These are phyloP conservation scores for Fusarium beomiforme DNA, from an alignment of 2,329 filamentous ascomycete species.

Conservation along the genomic window DNA sequence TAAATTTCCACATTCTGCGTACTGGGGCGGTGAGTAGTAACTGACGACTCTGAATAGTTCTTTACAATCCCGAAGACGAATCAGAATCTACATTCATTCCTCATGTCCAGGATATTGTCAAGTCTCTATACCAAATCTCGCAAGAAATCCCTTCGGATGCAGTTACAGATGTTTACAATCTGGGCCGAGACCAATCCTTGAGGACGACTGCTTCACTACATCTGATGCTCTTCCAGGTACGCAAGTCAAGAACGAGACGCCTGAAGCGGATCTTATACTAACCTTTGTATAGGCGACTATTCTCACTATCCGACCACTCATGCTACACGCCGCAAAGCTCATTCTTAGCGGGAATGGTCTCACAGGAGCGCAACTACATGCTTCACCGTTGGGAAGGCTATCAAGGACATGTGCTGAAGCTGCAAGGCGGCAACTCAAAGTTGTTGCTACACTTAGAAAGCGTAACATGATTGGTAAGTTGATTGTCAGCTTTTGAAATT, in stretches of 20 bases:
- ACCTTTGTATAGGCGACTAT: constrained; percentile 40
- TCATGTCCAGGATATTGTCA: constrained; percentile 46
- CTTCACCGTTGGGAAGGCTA: constrained; percentile 41
- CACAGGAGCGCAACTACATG: constrained; percentile 35
- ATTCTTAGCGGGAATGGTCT: constrained; percentile 39
- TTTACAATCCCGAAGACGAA: constrained; percentile 46
- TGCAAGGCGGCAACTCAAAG: constrained; percentile 42
- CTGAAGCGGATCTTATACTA: background rate
- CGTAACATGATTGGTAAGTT: constrained; percentile 44
- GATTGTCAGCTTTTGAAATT: accelerated
- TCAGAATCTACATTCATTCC: constrained; percentile 46
- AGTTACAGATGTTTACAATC: constrained; percentile 36
- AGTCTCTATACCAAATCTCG: constrained; percentile 40
- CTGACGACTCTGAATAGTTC: constrained; percentile 14
- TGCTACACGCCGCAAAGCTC: constrained; percentile 44
- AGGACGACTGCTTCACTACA: constrained; percentile 47
- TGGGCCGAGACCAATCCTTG: constrained; percentile 42
- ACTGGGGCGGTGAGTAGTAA: accelerated
- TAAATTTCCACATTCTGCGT: background rate
- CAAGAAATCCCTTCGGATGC: constrained; percentile 42
- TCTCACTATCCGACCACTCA: constrained; percentile 44
- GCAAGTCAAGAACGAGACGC: accelerated
- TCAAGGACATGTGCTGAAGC: constrained; percentile 45
- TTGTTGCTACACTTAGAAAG: constrained; percentile 43
- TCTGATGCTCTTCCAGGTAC: constrained; percentile 47